Base-by-base conservation (phyloP, 78 protist genomes). In the Dictyostelium firmibasis region DNA sequence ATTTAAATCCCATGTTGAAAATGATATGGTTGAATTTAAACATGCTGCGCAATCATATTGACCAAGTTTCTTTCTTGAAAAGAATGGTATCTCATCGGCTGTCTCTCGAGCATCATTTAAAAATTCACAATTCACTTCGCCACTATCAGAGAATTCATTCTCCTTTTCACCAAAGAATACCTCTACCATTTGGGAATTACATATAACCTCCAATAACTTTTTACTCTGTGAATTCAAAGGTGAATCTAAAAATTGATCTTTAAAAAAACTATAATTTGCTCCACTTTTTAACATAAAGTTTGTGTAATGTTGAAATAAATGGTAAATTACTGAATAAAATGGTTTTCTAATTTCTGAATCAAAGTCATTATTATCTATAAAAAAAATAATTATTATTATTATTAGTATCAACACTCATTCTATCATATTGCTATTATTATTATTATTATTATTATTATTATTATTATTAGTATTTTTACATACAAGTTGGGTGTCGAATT, bases 281-380 rank as follows among this genome's bases (percentile, higher is more conserved):
- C 77, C 83, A 64, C 69, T 81, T 27, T 79, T 89, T 31, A 35
- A 64, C 85, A 89, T 81, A 81, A 43, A 81, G 3, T 35, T 16
- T 33, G 50, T 64, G 69, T 81, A 89, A 62, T 60, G 44, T 89
- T 89, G 60, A 89, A 89, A 89, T 50, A 89, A 43, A 33, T 89
- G 94, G 81, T 89, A 89, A 47, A 89, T 89, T n/a, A 89, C 86
- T 69, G 94, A 89, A 33, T 67, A 89, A 69, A 89, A 89, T 25
- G 94, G 94, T 69, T 89, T 89, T 81, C 94, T 78, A 69, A 89
- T 60, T 29, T 64, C 31, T n/a, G 18, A 18, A 47, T 89, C 94
- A 7, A 81, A 33, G 41, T 74, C 83, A 75, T 60, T 78, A 23
- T 78, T 67, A 81, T 89, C 94, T 89, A 14, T 31, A 25, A 25